These are phyloP conservation scores for Apiospora arundinis DNA, from an alignment of 2,329 filamentous ascomycete species.

Conservation along the genomic window DNA sequence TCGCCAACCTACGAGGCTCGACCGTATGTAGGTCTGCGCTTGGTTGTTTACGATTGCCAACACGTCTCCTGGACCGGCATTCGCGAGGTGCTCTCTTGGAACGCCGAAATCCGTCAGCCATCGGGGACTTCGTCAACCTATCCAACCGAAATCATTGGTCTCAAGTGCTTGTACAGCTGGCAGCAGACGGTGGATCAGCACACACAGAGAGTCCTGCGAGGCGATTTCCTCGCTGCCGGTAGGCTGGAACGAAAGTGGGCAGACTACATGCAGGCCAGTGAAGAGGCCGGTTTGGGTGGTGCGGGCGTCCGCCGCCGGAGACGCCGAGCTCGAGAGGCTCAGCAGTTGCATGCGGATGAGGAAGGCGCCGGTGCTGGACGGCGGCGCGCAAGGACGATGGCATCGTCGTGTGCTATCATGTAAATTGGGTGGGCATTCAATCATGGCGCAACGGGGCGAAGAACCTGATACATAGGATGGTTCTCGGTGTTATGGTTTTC, in stretches of 20 bases:
- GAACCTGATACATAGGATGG: not conserved
- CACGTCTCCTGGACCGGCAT: conserved; percentile 94
- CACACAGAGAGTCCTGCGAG: conserved; percentile 80
- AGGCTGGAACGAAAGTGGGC: conserved; percentile 92
- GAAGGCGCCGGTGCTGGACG: conserved; percentile 70
- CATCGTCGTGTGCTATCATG: conserved; percentile 66
- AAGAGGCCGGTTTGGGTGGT: conserved; percentile 78
- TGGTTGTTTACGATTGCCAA: conserved; percentile 90
- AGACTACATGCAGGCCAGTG: conserved; percentile 89
- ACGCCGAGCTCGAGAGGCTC: conserved; percentile 80
- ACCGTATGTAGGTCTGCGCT: conserved; percentile 69
- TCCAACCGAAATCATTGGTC: conserved; percentile 78
- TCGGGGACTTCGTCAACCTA: conserved; percentile 56
- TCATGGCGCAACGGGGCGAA: not conserved
- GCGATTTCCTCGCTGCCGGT: conserved; percentile 75
- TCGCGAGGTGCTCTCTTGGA: conserved; percentile 83
- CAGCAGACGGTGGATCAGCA: conserved; percentile 96
- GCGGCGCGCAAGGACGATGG: conserved; percentile 67
- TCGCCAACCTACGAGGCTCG: conserved; percentile 45
- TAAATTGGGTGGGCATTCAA: conserved; percentile 45
- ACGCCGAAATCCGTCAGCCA: conserved; percentile 72
- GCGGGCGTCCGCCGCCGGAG: conserved; percentile 72
- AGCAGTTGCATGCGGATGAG: conserved; percentile 80
- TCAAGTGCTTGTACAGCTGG: conserved; percentile 96
- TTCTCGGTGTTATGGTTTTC: not conserved